phyloP scores from a whole-genome alignment of 169 alveolate genomes.

The Plasmodium chabaudi region DNA sequence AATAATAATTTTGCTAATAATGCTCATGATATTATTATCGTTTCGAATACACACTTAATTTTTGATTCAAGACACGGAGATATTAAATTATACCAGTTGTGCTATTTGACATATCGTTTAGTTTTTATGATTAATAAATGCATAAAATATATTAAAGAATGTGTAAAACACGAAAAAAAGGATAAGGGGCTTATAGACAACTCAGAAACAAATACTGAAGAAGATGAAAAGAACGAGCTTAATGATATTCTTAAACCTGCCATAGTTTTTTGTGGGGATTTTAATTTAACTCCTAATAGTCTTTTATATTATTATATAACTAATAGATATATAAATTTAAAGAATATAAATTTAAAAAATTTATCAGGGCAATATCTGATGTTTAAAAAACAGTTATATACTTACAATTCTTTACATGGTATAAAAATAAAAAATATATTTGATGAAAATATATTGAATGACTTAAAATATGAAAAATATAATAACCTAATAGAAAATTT shows the following conservation, averaged over 20 bases:
- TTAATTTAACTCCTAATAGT: slow-evolving; percentile 86
- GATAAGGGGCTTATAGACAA: neutral
- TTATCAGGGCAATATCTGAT: slow-evolving; percentile 86
- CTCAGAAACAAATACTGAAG: slow-evolving; percentile 1
- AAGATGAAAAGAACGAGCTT: neutral
- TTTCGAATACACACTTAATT: slow-evolving; percentile 83
- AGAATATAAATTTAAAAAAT: slow-evolving; percentile 75
- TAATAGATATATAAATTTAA: slow-evolving; percentile 81
- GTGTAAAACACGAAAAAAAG: slow-evolving; percentile 1
- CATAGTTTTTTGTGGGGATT: slow-evolving; percentile 84
- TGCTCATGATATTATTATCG: slow-evolving; percentile 50
- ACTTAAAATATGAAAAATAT: slow-evolving; percentile 24
- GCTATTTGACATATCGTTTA: slow-evolving; percentile 78
- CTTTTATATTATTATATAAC: slow-evolving; percentile 80
- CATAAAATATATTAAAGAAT: slow-evolving; percentile 26
- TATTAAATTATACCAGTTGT: slow-evolving; percentile 81
- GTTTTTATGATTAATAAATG: slow-evolving; percentile 75
- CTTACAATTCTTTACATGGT: slow-evolving; percentile 32
- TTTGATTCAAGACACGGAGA: slow-evolving; percentile 86
- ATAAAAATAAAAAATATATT: slow-evolving; percentile 53
- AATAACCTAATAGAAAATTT: slow-evolving; percentile 29
- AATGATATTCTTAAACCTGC: slow-evolving; percentile 72
- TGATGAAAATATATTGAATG: slow-evolving; percentile 48
- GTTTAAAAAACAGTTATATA: slow-evolving; percentile 79
- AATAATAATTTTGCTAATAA: slow-evolving; percentile 8